Conservation (phyloP, 805 yeast genomes). For the Candida ovalis region DNA sequence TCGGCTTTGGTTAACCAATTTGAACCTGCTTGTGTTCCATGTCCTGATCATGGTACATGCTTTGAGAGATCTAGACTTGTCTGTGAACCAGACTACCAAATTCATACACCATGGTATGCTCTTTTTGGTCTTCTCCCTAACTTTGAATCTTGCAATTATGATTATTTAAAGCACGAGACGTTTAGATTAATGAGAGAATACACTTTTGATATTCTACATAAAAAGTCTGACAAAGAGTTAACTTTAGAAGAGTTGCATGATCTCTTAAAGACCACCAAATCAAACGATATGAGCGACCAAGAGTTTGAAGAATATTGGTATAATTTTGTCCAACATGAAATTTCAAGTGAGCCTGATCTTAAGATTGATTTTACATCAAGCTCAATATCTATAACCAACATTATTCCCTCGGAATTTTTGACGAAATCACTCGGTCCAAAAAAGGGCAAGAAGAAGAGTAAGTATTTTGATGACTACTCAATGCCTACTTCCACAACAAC, state of each 20-base stretch:
- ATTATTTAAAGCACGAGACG: constrained; percentile 65
- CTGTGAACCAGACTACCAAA: constrained; percentile 68
- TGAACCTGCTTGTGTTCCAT: constrained; percentile 64
- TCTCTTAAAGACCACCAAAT: constrained; percentile 54
- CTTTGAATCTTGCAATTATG: constrained; percentile 66
- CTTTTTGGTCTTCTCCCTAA: constrained; percentile 57
- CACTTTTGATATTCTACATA: constrained; percentile 61
- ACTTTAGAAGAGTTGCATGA: constrained; percentile 69
- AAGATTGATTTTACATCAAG: constrained; percentile 53
- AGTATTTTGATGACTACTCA: constrained; percentile 51
- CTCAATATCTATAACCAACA: constrained; percentile 21
- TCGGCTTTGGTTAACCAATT: constrained; percentile 38
- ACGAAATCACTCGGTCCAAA: constrained; percentile 23
- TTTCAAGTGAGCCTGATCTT: constrained; percentile 55
- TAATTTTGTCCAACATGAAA: constrained; percentile 42
- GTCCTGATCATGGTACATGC: constrained; percentile 83
- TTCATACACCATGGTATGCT: constrained; percentile 48
- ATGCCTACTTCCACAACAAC: constrained; percentile 13
- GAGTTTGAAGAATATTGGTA: constrained; percentile 78
- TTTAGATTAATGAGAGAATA: constrained; percentile 62
- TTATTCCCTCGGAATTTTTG: constrained; percentile 15
- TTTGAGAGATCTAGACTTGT: constrained; percentile 52
- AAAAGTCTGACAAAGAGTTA: constrained; percentile 56
- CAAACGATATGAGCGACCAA: constrained; percentile 44
- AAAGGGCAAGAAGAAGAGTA: constrained; percentile 32